These are phyloP conservation scores for Candida taoyuanica DNA, from an alignment of 805 yeast genomes.

Conservation along the genomic window DNA sequence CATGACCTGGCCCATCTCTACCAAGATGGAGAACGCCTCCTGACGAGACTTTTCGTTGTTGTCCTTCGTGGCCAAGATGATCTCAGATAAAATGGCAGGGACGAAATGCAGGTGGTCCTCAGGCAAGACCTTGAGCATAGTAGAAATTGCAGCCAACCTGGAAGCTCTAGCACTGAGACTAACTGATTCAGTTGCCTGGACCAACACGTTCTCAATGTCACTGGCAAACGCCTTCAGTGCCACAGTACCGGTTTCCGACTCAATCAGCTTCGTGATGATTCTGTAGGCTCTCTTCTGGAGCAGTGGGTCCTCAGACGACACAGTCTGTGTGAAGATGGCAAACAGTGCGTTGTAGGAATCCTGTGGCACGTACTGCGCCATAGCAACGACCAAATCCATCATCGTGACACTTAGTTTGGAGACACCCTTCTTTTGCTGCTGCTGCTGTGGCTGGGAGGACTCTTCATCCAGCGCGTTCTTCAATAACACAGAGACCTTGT, in stretches of 20 bases:
- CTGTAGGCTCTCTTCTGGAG: conserved; percentile 89
- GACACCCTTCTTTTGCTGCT: conserved; percentile 31
- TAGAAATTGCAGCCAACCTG: conserved; percentile 63
- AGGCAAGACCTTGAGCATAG: conserved; percentile 61
- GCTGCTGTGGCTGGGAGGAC: conserved; percentile 26
- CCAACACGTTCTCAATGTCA: conserved; percentile 56
- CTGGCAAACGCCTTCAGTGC: conserved; percentile 49
- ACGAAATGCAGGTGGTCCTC: conserved; percentile 63
- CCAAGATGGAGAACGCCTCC: conserved; percentile 67
- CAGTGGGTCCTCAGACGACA: conserved; percentile 53
- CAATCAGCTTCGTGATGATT: conserved; percentile 64
- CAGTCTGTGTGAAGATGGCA: conserved; percentile 69
- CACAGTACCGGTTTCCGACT: conserved; percentile 56
- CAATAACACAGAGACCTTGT: conserved; percentile 77
- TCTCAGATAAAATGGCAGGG: conserved; percentile 80
- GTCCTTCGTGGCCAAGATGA: conserved; percentile 86
- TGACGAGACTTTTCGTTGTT: conserved; percentile 89
- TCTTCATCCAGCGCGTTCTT: conserved; percentile 70
- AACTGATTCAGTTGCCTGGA: conserved; percentile 52
- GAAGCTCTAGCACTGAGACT: conserved; percentile 76
- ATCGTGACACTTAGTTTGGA: conserved; percentile 70
- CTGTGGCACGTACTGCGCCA: conserved; percentile 78
- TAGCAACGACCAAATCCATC: conserved; percentile 85
- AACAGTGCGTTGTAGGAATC: conserved; percentile 69
- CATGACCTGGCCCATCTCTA: conserved; percentile 80